Conservation (phyloP, 768 basidiomycete species). For the Lactarius sp. region DNA sequence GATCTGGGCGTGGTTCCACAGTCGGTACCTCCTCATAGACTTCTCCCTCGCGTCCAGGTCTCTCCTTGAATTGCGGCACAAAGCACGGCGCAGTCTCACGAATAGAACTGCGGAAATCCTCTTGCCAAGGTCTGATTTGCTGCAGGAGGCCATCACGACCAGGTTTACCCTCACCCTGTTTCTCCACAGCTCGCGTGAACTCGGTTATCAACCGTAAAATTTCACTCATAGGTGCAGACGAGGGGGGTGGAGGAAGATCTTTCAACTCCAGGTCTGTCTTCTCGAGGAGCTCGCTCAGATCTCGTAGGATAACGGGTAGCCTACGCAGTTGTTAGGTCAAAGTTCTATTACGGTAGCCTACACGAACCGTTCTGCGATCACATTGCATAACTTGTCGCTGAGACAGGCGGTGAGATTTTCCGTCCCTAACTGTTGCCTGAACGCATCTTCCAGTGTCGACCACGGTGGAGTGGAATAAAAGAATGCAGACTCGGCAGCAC, state of each 20-base stretch:
- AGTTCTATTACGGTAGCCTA: background rate
- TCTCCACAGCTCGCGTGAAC: conserved; percentile 37
- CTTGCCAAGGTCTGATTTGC: too few relatives aligned
- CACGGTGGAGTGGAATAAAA: conserved; percentile 51
- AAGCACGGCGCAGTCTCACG: too few relatives aligned
- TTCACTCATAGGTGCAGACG: conserved; percentile 52
- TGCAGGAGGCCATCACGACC: too few relatives aligned
- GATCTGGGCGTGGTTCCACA: background rate
- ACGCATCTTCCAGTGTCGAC: conserved; percentile 46
- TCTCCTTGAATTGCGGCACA: too few relatives aligned
- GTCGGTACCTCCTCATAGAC: too few relatives aligned
- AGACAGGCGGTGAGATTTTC: conserved; percentile 50
- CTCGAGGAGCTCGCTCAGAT: conserved; percentile 44
- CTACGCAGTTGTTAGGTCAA: conserved; percentile 33
- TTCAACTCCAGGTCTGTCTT: conserved; percentile 35
- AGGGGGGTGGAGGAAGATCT: conserved; percentile 47
- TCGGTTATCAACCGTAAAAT: conserved; percentile 43
- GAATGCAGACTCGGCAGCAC: conserved; percentile 50
- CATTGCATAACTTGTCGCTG: conserved; percentile 55
- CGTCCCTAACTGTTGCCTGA: conserved; percentile 53
- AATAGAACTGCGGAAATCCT: too few relatives aligned
- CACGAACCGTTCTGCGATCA: conserved; percentile 55
- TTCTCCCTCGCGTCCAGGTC: too few relatives aligned
- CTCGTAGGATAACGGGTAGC: conserved; percentile 57
- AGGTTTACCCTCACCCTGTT: too few relatives aligned